Evolutionary conservation across 2,329 filamentous ascomycete genomes (phyloP).

Genomic region (Pyricularia grisea): DNA sequence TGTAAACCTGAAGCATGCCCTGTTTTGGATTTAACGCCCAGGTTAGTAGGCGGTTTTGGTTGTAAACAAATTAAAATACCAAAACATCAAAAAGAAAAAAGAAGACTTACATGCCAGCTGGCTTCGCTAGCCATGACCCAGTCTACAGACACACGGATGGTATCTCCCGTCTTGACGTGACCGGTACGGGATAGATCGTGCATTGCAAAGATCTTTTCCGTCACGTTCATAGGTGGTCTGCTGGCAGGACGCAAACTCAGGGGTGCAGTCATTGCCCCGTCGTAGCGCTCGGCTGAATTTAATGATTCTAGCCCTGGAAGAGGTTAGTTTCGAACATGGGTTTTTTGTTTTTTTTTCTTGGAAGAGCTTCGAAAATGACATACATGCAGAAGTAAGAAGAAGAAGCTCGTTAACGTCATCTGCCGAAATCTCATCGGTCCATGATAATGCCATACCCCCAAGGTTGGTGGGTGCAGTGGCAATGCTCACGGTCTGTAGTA

Average conservation of each 20-base stretch:
- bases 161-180: constrained; percentile 25
- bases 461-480: neutral
- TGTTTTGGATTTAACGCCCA: neutral
- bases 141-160: constrained; percentile 31
- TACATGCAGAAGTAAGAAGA: neutral
- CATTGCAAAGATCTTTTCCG: constrained; percentile 35
- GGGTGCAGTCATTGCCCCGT: neutral
- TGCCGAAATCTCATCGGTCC: neutral
- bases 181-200: constrained; percentile 26
- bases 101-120: constrained; percentile 20
- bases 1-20: constrained; percentile 31
- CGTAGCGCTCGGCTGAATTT: neutral
- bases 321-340: neutral
- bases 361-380: neutral
- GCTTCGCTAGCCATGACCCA: constrained; percentile 35
- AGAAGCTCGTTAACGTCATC: neutral
- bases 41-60: neutral
- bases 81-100: too few species aligned
- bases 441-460: neutral
- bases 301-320: neutral
- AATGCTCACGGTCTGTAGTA: neutral
- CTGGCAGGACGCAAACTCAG: constrained; percentile 7
- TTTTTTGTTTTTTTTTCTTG: neutral
- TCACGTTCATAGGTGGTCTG: constrained; percentile 27
- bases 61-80: constrained; percentile 10